These are phyloP conservation scores for Cardamine occulta DNA, from an alignment of 345 rosid species.

Conservation along the genomic window DNA sequence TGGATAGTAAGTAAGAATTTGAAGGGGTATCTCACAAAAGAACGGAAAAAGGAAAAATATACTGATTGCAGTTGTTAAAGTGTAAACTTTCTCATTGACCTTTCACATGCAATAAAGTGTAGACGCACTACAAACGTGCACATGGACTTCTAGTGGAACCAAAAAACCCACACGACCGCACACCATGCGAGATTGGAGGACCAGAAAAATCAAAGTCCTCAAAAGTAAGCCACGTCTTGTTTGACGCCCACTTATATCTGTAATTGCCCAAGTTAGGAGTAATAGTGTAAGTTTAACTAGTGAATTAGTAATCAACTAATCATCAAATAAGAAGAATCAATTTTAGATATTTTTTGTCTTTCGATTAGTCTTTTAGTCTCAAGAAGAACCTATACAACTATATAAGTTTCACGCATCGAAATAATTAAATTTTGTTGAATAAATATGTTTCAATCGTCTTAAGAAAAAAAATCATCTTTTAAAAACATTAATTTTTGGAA, in stretches of 20 bases:
- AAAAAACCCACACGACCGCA: slow-evolving; percentile 20
- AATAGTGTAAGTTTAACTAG: no score
- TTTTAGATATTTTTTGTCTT: neutral
- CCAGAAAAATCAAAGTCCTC: slow-evolving; percentile 22
- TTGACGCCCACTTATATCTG: no score
- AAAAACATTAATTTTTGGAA: no score
- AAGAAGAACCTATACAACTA: neutral
- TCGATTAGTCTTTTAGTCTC: neutral
- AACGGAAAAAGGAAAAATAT: neutral
- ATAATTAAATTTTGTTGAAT: neutral
- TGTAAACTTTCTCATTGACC: slow-evolving; percentile 21
- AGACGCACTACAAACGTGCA: slow-evolving; percentile 25
- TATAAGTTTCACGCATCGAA: neutral
- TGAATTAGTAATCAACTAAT: neutral
- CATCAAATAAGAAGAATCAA: neutral
- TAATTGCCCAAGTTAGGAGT: no score
- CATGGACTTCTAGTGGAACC: slow-evolving; percentile 31
- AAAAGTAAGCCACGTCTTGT: slow-evolving; percentile 37
- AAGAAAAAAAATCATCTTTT: no score
- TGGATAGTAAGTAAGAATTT: slow-evolving; percentile 2
- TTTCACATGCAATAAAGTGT: no score
- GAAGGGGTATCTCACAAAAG: slow-evolving; percentile 3
- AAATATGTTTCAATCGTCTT: no score
- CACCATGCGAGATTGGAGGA: slow-evolving; percentile 13
- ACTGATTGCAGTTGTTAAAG: neutral